Base-by-base conservation (phyloP, 306 rosid species). In the Malus orientalis region DNA sequence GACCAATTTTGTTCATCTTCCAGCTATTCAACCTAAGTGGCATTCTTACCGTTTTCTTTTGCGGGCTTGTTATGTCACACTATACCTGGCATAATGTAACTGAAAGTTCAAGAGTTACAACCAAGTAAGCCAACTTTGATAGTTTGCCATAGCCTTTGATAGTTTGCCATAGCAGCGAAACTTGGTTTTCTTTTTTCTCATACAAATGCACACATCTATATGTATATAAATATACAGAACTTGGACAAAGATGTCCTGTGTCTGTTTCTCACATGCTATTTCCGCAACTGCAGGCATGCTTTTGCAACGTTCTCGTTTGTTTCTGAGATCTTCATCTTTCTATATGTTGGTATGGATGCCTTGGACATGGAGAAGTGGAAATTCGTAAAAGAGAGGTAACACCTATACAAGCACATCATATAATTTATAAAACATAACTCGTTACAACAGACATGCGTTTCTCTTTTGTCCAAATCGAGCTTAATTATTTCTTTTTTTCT, bases 311-410 rank as follows among this genome's bases (percentile, higher is more conserved):
- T 85, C 16, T 89, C 93, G 42, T 89, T 80, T 63, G 23, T 87
- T 36, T 45, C 87, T 4, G 91, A 89, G 88, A 80, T 80, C 68
- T 84, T 89, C 85, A 87, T 87, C 77, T 89, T 89, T 84, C 76
- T 89, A 18, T 89, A 89, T 69, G 93, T 89, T 53, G 93, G 91
- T 44, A 87, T 89, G 93, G 91, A 89, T 82, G 89, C 93, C 81
- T 57, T 87, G 87, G 93, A 89, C 81, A 84, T 84, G 0, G 91
- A 89, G 76, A 89, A 87, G 82, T 87, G 91, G 88, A 82, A 20
- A 63, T 58, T 79, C 62, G 91, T 83, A 23, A 23, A 74, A 58
- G 44, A 79, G 32, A 87, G 91, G 94, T 89, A 80, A 69, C 8
- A 45, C 16, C 27, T 67, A 15, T 76, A 18, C 19, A 23, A 6